These are phyloP conservation scores for Gyrodon lividus DNA, from an alignment of 768 basidiomycete species.

Conservation along the genomic window DNA sequence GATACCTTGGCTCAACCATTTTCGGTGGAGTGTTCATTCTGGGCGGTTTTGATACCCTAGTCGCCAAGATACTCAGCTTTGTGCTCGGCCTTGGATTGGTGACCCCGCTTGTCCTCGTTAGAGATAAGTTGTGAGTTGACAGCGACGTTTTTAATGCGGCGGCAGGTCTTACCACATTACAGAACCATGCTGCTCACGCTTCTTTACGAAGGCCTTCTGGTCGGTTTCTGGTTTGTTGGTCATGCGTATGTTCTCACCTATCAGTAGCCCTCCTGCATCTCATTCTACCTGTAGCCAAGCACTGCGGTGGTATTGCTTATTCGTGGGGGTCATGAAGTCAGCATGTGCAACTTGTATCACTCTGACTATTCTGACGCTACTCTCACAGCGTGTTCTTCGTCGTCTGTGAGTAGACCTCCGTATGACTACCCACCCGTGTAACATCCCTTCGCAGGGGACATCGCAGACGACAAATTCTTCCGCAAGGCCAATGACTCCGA, in stretches of 20 bases:
- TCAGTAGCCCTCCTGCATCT: slow-evolving; percentile 4
- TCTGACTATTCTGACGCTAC: slow-evolving; percentile 6
- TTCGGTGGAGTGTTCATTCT: slow-evolving; percentile 82
- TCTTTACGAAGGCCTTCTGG: slow-evolving; percentile 78
- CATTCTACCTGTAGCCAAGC: slow-evolving; percentile 52
- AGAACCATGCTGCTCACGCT: slow-evolving; percentile 86
- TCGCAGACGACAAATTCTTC: slow-evolving; percentile 92
- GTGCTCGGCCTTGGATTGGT: slow-evolving; percentile 84
- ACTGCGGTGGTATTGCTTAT: slow-evolving; percentile 80
- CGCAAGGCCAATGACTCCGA: slow-evolving; percentile 94
- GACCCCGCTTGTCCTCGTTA: slow-evolving; percentile 81
- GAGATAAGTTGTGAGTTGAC: slow-evolving; percentile 79
- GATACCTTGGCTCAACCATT: slow-evolving; percentile 80
- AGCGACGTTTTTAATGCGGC: background rate
- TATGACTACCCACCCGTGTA: background rate
- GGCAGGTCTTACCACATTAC: slow-evolving; percentile 15
- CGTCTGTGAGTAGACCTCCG: slow-evolving; percentile 57
- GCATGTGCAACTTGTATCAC: slow-evolving; percentile 26
- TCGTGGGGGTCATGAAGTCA: slow-evolving; percentile 84
- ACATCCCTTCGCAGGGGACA: slow-evolving; percentile 64
- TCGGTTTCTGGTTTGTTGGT: slow-evolving; percentile 95
- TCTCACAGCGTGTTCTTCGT: slow-evolving; percentile 73
- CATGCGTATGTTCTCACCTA: slow-evolving; percentile 63
- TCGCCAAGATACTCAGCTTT: slow-evolving; percentile 91
- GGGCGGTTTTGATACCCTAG: slow-evolving; percentile 84